phyloP scores from a whole-genome alignment of 169 alveolate species.

The Eimeria sp. region DNA sequence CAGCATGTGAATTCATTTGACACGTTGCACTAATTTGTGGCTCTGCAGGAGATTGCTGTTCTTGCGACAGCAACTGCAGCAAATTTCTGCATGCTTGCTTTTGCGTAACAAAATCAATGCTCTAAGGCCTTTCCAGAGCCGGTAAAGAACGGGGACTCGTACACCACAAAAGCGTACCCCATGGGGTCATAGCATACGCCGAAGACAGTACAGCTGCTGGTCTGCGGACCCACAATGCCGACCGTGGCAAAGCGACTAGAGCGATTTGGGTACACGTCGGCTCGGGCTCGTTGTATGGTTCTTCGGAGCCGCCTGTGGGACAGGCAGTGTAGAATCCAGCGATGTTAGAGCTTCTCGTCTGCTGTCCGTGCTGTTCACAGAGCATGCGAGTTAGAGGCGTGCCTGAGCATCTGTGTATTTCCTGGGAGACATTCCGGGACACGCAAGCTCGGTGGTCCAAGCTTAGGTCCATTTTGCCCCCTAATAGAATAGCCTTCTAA shows the following conservation, averaged over 20 bases:
- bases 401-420: background rate
- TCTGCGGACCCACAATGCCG: background rate
- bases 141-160: background rate
- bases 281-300: background rate
- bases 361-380: background rate
- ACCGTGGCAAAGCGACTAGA: background rate
- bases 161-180: background rate
- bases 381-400: background rate
- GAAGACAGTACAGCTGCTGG: constrained; percentile 48
- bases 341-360: no score
- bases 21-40: background rate
- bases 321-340: background rate
- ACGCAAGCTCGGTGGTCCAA: background rate
- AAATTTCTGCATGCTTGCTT: background rate
- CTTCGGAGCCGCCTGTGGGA: background rate
- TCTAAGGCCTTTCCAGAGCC: background rate
- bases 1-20: background rate
- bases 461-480: background rate
- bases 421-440: background rate
- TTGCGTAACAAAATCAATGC: background rate
- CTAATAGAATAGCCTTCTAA: background rate
- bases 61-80: background rate
- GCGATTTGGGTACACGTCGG: background rate
- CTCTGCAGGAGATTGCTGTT: background rate
- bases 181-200: constrained; percentile 9